Conservation (phyloP, 2,329 filamentous ascomycete genomes). For the Monosporascus cannonballus region DNA sequence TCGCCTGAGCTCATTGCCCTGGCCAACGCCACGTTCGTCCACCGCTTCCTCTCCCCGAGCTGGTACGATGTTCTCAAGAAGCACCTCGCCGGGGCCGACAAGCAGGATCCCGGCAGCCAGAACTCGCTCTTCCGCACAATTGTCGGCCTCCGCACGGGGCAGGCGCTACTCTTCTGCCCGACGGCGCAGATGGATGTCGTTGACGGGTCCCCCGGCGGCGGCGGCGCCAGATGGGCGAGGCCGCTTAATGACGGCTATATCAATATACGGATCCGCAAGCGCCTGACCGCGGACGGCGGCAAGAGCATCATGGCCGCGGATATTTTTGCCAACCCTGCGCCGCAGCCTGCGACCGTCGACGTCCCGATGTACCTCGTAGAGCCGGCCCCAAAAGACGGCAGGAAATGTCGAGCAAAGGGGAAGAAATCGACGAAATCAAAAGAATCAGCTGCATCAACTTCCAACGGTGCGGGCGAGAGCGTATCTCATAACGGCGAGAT, state of each 20-base stretch:
- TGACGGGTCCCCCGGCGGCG: not conserved
- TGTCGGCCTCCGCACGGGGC: conserved; percentile 11
- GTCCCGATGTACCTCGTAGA: not conserved
- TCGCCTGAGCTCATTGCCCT: conserved; percentile 16
- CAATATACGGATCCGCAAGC: conserved; percentile 13
- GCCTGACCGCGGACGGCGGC: conserved; percentile 13
- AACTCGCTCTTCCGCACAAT: conserved; percentile 14
- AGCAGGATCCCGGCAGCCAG: not conserved
- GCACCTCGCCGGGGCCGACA: conserved; percentile 12
- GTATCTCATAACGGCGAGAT: too few relatives aligned
- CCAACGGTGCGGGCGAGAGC: too few relatives aligned
- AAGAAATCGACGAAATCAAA: too few relatives aligned
- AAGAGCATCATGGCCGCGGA: conserved; percentile 10
- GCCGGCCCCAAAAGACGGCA: too few relatives aligned
- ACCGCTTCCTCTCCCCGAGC: conserved; percentile 15
- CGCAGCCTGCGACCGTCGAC: not conserved
- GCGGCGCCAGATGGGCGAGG: not conserved
- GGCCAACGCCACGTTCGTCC: conserved; percentile 16
- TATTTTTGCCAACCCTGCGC: not conserved
- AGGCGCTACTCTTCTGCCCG: conserved; percentile 19
- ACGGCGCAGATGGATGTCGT: conserved; percentile 11
- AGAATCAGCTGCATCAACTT: too few relatives aligned
- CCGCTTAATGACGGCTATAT: conserved; percentile 8
- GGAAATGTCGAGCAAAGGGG: too few relatives aligned
- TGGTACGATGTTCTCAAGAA: conserved; percentile 14